A percentile compares a stretch with the other conserved stretches of the same genome.
Evolutionary conservation across 371 early-diverging fungal genomes (phyloP).

Genomic region (Smittium culicis): DNA sequence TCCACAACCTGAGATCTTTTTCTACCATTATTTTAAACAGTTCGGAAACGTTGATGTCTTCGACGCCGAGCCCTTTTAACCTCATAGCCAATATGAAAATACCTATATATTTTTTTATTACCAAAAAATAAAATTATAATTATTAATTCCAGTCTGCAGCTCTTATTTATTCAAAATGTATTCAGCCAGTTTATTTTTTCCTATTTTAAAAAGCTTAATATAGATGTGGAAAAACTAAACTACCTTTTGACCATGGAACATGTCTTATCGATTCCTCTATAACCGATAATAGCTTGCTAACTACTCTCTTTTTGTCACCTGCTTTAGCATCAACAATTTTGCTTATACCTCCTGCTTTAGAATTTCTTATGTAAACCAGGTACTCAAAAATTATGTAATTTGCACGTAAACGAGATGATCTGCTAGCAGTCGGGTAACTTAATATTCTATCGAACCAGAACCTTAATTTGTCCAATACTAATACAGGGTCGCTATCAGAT

Average conservation of each 20-base stretch:
- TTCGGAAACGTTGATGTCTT: not conserved
- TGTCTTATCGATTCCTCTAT: not conserved
- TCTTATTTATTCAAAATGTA: too few species aligned
- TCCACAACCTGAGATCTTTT: constrained; percentile 9
- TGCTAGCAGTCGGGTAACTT: not conserved
- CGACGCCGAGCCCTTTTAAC: not conserved
- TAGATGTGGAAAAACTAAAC: not conserved
- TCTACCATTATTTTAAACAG: constrained; percentile 2
- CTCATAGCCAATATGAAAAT: not conserved
- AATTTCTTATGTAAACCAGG: not conserved
- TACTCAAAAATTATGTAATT: not conserved
- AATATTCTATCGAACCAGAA: not conserved
- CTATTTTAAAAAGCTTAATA: too few species aligned
- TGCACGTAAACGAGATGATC: not conserved
- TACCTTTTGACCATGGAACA: constrained; percentile 4
- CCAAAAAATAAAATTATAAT: too few species aligned
- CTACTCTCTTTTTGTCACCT: not conserved
- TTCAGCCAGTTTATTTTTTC: too few species aligned
- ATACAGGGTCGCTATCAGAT: not conserved
- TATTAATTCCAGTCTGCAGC: too few species aligned
- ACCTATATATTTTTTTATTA: too few species aligned
- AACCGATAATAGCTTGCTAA: not conserved
- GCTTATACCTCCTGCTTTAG: not conserved
- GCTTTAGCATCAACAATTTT: too few species aligned
- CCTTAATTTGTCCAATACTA: not conserved